Evolutionary conservation across 1,139 yeast species (phyloP), one percentile per base, ranked within the genome.

Genomic region (Saccharomyces uvarum): DNA sequence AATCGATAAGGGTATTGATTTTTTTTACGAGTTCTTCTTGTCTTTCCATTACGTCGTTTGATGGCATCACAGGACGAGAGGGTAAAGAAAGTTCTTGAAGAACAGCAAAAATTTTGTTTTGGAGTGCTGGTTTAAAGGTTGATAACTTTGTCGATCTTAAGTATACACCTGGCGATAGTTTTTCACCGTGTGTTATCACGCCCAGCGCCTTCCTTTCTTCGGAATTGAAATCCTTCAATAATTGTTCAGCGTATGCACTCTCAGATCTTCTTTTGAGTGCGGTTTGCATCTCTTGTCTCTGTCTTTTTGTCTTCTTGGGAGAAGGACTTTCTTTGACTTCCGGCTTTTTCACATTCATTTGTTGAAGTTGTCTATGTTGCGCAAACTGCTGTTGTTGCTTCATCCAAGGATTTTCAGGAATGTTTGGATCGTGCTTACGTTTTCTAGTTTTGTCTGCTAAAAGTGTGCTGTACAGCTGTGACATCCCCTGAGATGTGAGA

Each of bases 141-240:
- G 83, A 74, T 27, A 83, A 71, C 64, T 81, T 83, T 8, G 87
- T 75, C 0, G 97, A 88, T 59, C 99, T 79, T 56, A 93, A 74
- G 50, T 78, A 81, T 1, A 89, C 97, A 19, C 71, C 71, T 1
- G 77, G 73, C 2, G 82, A 80, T 14, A 88, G 73, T 61, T 86
- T 84, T 56, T 91, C 97, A 14, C 82, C 80, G 70, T 89, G 97
- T 62, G 86, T 86, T 54, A 84, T 77, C 47, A 95, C 79, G 13
- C 99, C 99, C 64, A 86, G 87, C 0, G 91, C 86, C 55, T 84
- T 88, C 69, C 89, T 93, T 64, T 90, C 97, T 63, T 88, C 86
- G 31, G 82, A 77, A 0, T 89, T 79, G 53, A 91, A 78, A 53
- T 83, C 79, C 63, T 82, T 78, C 53, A 77, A 69, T 49, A 71